Percentiles rank a stretch among this genome's conserved stretches.
Evolutionary conservation across 192 early-diverging fungal genomes (phyloP).

Genomic region (Coemansia sp.): DNA sequence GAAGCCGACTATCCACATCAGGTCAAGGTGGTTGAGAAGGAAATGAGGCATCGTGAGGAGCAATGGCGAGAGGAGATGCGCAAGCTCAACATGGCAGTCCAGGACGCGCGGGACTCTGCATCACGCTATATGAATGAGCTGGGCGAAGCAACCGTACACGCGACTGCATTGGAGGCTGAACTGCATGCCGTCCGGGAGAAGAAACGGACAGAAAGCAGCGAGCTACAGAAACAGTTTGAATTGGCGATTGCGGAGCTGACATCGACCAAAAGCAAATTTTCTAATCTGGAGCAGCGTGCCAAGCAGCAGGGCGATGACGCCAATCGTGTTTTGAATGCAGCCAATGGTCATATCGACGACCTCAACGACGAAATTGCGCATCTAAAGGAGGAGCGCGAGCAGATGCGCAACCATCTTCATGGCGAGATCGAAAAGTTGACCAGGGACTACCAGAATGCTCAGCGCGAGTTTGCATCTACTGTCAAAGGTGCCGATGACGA

Average conservation of each 20-base stretch:
- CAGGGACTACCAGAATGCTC: slow-evolving; percentile 30
- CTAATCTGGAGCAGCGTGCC: slow-evolving; percentile 40
- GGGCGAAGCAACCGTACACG: slow-evolving; percentile 45
- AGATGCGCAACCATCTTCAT: slow-evolving; percentile 39
- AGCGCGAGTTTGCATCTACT: slow-evolving; percentile 39
- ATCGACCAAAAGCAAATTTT: slow-evolving; percentile 20
- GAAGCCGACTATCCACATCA: slow-evolving; percentile 34
- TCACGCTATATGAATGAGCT: slow-evolving; percentile 47
- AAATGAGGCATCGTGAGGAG: slow-evolving; percentile 37
- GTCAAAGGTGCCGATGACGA: slow-evolving; percentile 44
- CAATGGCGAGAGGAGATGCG: slow-evolving; percentile 31
- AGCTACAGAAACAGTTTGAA: slow-evolving; percentile 32
- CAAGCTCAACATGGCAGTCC: slow-evolving; percentile 27
- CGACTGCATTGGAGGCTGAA: slow-evolving; percentile 47
- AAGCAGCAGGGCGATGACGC: slow-evolving; percentile 30
- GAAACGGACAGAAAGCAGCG: slow-evolving; percentile 8
- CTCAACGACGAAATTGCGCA: slow-evolving; percentile 39
- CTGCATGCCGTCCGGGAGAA: slow-evolving; percentile 32
- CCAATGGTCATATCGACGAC: slow-evolving; percentile 32
- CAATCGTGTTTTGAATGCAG: slow-evolving; percentile 34
- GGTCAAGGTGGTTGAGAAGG: slow-evolving; percentile 18
- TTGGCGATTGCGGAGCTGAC: slow-evolving; percentile 15
- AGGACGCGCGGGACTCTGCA: slow-evolving; percentile 40
- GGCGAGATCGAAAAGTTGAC: slow-evolving; percentile 43
- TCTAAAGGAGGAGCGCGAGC: slow-evolving; percentile 43